Conservation (phyloP, 2,329 filamentous ascomycete genomes). For the Aphanoascus verrucosus region DNA sequence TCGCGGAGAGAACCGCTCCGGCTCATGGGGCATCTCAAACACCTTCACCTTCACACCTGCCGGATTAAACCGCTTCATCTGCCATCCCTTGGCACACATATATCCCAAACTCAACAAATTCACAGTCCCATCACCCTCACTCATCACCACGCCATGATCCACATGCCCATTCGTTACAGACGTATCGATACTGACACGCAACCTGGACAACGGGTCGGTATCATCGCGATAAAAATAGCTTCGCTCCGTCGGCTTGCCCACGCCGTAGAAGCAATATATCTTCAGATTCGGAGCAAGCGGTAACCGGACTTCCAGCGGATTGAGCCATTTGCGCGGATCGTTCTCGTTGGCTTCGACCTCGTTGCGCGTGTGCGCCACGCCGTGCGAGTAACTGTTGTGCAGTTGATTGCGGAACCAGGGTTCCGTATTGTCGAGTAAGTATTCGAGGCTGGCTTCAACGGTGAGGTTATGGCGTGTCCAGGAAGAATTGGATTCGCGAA, state of each 20-base stretch:
- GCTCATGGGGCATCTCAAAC: slow-evolving; percentile 94
- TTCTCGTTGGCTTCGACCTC: slow-evolving; percentile 75
- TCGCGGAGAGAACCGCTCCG: slow-evolving; percentile 78
- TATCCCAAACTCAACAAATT: slow-evolving; percentile 86
- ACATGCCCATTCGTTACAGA: slow-evolving; percentile 37
- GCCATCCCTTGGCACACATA: slow-evolving; percentile 95
- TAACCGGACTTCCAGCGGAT: slow-evolving; percentile 82
- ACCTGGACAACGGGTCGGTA: slow-evolving; percentile 49
- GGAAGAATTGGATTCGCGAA: slow-evolving; percentile 55
- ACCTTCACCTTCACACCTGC: slow-evolving; percentile 69
- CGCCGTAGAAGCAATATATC: slow-evolving; percentile 92
- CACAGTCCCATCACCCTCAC: slow-evolving; percentile 92
- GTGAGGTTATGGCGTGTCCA: slow-evolving; percentile 64
- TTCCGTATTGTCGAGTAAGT: slow-evolving; percentile 67
- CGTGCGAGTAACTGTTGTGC: slow-evolving; percentile 69
- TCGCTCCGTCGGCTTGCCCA: slow-evolving; percentile 87
- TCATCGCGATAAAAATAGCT: slow-evolving; percentile 83
- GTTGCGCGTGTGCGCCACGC: slow-evolving; percentile 65
- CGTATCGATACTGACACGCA: slow-evolving; percentile 45
- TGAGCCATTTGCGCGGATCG: slow-evolving; percentile 80
- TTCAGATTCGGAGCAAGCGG: slow-evolving; percentile 82
- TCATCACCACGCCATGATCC: slow-evolving; percentile 88
- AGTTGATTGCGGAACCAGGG: slow-evolving; percentile 74
- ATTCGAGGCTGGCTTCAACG: slow-evolving; percentile 62
- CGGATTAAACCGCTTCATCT: slow-evolving; percentile 86